phyloP scores from a whole-genome alignment of 192 early-diverging fungal genomes.

The Coemansia sp. region DNA sequence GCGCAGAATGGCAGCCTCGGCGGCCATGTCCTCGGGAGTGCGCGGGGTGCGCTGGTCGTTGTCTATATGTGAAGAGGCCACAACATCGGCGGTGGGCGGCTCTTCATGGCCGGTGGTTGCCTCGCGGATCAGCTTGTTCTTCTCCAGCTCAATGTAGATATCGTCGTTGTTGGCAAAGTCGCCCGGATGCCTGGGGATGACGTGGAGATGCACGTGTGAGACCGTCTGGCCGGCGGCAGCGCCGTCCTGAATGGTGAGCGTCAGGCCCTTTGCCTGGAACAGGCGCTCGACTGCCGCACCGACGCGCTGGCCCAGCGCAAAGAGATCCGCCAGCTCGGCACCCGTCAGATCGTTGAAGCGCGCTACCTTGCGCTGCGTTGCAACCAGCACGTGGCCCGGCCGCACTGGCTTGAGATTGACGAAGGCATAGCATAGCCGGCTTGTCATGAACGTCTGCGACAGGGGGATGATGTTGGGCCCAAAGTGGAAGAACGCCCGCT shows the following conservation, averaged over 20 bases:
- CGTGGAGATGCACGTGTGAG: slow-evolving; percentile 87
- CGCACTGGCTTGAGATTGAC: slow-evolving; percentile 94
- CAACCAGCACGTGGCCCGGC: slow-evolving; percentile 79
- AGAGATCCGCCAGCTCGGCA: slow-evolving; percentile 84
- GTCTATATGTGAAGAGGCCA: slow-evolving; percentile 49
- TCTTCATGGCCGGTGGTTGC: slow-evolving; percentile 25
- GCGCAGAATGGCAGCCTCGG: slow-evolving; percentile 34
- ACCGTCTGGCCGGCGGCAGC: slow-evolving; percentile 77
- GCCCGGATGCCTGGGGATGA: slow-evolving; percentile 78
- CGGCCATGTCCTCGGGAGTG: slow-evolving; percentile 77
- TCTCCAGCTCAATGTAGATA: slow-evolving; percentile 76
- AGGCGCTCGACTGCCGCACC: slow-evolving; percentile 72
- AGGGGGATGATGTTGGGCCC: slow-evolving; percentile 70
- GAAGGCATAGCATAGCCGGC: slow-evolving; percentile 71
- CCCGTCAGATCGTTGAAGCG: slow-evolving; percentile 75
- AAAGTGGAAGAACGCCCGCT: slow-evolving; percentile 53
- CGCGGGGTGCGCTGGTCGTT: slow-evolving; percentile 72
- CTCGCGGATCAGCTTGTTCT: neutral
- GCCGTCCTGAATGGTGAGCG: slow-evolving; percentile 81
- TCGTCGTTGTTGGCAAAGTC: slow-evolving; percentile 89
- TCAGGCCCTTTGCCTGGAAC: slow-evolving; percentile 70
- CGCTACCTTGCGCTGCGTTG: slow-evolving; percentile 64
- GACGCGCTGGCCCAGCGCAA: slow-evolving; percentile 74
- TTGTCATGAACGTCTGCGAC: slow-evolving; percentile 75
- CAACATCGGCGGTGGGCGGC: neutral